Conservation (phyloP, 106 monocot genomes). For the Allium cepa region DNA sequence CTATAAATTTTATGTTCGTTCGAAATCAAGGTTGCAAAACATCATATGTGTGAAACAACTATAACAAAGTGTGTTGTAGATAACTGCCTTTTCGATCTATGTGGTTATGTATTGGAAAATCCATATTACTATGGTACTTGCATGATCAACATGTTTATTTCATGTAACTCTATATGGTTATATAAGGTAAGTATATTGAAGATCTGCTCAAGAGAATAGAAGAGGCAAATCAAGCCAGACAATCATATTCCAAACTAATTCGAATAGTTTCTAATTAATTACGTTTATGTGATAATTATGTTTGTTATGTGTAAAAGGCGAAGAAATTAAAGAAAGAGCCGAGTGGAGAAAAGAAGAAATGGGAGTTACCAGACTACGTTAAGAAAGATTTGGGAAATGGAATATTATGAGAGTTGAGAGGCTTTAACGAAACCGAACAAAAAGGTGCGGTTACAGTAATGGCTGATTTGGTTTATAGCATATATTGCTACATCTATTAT, state of each 20-base stretch:
- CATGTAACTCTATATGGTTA: too few species aligned
- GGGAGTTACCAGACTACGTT: slow-evolving; percentile 30
- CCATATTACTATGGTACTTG: too few species aligned
- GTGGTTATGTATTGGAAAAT: too few species aligned
- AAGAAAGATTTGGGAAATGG: slow-evolving; percentile 61
- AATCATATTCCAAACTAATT: not conserved
- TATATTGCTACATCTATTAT: too few species aligned
- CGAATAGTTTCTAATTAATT: not conserved
- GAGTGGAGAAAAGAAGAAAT: slow-evolving; percentile 27
- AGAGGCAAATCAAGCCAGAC: slow-evolving; percentile 58
- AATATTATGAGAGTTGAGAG: slow-evolving; percentile 52
- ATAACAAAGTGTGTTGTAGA: too few species aligned
- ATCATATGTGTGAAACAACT: too few species aligned
- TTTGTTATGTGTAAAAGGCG: slow-evolving; percentile 32
- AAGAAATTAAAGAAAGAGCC: slow-evolving; percentile 42
- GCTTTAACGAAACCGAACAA: slow-evolving; percentile 35
- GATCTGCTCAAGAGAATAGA: slow-evolving; percentile 62
- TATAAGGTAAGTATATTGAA: slow-evolving; percentile 33
- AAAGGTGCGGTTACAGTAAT: slow-evolving; percentile 27
- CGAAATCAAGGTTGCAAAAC: too few species aligned
- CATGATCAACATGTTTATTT: too few species aligned
- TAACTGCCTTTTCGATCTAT: too few species aligned
- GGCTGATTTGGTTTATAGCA: slow-evolving; percentile 1
- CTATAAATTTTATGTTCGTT: too few species aligned
- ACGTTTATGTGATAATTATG: not conserved